Percentiles rank a stretch among this genome's conserved stretches.
Evolutionary conservation across 192 early-diverging fungal species (phyloP).

Genomic region (Haplosporangium gracile): DNA sequence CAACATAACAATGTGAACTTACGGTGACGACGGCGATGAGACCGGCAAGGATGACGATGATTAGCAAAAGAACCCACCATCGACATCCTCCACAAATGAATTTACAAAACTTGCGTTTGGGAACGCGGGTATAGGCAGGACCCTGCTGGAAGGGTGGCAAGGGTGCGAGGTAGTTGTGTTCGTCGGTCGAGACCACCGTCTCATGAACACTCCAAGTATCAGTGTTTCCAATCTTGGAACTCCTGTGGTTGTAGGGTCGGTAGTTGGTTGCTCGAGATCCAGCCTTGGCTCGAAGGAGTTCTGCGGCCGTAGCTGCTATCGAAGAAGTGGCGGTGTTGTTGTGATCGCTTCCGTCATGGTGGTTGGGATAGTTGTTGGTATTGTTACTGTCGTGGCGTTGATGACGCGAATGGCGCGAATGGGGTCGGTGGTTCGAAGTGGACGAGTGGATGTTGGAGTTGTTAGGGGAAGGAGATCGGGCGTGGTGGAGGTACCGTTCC

Average conservation of each 20-base stretch:
- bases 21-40: conserved; percentile 18
- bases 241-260: background rate
- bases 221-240: background rate
- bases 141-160: conserved; percentile 47
- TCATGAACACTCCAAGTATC: conserved; percentile 29
- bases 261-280: conserved; percentile 24
- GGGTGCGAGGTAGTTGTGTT: conserved; percentile 47
- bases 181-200: conserved; percentile 19
- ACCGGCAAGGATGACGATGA: conserved; percentile 21
- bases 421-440: conserved; percentile 19
- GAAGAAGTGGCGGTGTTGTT: conserved; percentile 1
- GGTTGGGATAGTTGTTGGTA: background rate
- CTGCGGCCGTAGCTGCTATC: conserved; percentile 9
- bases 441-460: conserved; percentile 24
- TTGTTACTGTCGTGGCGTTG: background rate
- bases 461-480: conserved; percentile 17
- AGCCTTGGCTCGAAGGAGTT: conserved; percentile 16
- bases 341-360: background rate
- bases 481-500: conserved; percentile 33
- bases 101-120: conserved; percentile 41
- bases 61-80: conserved; percentile 42
- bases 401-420: conserved; percentile 14
- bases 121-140: conserved; percentile 37
- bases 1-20: background rate
- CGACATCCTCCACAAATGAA: conserved; percentile 48